phyloP scores from a whole-genome alignment of 2,329 filamentous ascomycete genomes.

The Diaporthe australafricana region DNA sequence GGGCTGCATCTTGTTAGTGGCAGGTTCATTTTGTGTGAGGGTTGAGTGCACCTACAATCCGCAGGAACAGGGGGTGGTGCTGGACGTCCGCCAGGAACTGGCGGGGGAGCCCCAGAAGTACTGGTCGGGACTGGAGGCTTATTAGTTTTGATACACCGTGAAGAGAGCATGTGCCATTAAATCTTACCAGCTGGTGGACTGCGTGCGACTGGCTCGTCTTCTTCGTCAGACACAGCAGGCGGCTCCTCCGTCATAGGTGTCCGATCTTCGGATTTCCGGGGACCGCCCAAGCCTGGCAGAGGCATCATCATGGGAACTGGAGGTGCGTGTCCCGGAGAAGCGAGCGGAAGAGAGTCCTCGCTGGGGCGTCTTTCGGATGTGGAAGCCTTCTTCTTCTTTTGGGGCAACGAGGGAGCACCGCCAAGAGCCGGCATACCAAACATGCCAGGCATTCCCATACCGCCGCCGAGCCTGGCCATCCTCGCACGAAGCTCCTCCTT shows the following conservation, averaged over 20 bases:
- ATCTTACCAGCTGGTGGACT: constrained; percentile 38
- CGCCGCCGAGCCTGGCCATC: constrained; percentile 99
- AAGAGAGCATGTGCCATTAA: constrained; percentile 42
- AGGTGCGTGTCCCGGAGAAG: constrained; percentile 60
- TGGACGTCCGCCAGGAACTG: constrained; percentile 63
- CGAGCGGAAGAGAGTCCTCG: constrained; percentile 58
- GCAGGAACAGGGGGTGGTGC: constrained; percentile 68
- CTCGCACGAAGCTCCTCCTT: constrained; percentile 90
- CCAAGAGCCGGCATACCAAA: constrained; percentile 79
- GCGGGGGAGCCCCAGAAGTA: constrained; percentile 51
- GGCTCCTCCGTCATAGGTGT: constrained; percentile 60
- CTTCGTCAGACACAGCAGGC: constrained; percentile 40
- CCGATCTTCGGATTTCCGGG: constrained; percentile 59
- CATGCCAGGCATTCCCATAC: constrained; percentile 97
- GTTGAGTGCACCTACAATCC: constrained; percentile 64
- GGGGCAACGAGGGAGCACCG: constrained; percentile 53
- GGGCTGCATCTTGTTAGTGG: constrained; percentile 62
- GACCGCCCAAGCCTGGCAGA: constrained; percentile 78
- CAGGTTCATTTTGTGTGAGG: background rate
- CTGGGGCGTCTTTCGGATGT: constrained; percentile 54
- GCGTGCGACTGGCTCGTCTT: constrained; percentile 50
- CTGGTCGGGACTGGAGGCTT: constrained; percentile 45
- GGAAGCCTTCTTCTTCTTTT: constrained; percentile 68
- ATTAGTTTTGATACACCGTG: constrained; percentile 39
- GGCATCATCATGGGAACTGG: constrained; percentile 71